Conservation (phyloP, 495 filamentous ascomycete species). For the Entonaema liquescens region DNA sequence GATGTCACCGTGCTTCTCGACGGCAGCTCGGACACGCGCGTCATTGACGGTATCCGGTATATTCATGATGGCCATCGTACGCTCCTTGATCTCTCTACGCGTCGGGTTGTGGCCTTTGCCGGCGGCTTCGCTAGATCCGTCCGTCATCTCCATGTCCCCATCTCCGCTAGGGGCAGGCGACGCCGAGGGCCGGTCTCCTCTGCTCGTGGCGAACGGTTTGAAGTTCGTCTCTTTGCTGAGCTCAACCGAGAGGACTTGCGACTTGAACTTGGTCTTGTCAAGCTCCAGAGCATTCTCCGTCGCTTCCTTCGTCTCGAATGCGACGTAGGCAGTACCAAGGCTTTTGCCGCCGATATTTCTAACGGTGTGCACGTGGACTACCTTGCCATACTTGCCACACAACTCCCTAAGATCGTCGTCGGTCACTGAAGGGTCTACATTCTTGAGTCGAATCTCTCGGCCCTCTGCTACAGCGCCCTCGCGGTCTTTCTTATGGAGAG, state of each 20-base stretch:
- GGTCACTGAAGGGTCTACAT: slow-evolving; percentile 70
- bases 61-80: slow-evolving; percentile 71
- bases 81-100: slow-evolving; percentile 51
- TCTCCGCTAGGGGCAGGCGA: slow-evolving; percentile 49
- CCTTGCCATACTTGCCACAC: slow-evolving; percentile 77
- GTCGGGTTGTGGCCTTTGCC: slow-evolving; percentile 38
- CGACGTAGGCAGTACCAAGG: slow-evolving; percentile 79
- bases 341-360: slow-evolving; percentile 69
- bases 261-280: slow-evolving; percentile 74
- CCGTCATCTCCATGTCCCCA: slow-evolving; percentile 44
- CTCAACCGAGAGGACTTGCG: slow-evolving; percentile 74
- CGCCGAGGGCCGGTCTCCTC: slow-evolving; percentile 43
- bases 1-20: slow-evolving; percentile 69
- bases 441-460: slow-evolving; percentile 83
- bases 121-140: slow-evolving; percentile 28
- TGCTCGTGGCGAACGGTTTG: slow-evolving; percentile 53
- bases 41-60: slow-evolving; percentile 78
- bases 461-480: slow-evolving; percentile 84
- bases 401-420: slow-evolving; percentile 74
- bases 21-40: slow-evolving; percentile 68
- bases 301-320: slow-evolving; percentile 77
- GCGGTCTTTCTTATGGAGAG: slow-evolving; percentile 76
- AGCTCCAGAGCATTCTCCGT: slow-evolving; percentile 73
- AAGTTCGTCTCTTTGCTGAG: slow-evolving; percentile 59
- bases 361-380: slow-evolving; percentile 72